A percentile compares a stretch with the other conserved stretches of the same genome.
Evolutionary conservation across 345 rosid genomes (phyloP).

Genomic region (Populus tremula): DNA sequence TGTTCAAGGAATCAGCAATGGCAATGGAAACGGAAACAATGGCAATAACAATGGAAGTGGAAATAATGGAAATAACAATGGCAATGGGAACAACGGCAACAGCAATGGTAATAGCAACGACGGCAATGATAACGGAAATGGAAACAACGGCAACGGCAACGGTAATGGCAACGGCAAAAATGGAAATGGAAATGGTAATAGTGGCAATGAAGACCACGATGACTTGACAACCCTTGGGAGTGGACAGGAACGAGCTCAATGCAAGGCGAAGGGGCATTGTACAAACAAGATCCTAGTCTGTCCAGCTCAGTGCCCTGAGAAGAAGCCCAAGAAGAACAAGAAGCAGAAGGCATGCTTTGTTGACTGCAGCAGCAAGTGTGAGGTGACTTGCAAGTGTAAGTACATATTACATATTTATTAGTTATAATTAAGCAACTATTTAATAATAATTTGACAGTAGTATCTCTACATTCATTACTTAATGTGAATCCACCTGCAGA

Average conservation of each 20-base stretch:
- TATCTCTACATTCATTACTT: too few species aligned
- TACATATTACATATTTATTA: not conserved
- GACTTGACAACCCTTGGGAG: slow-evolving; percentile 21
- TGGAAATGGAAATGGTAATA: not conserved
- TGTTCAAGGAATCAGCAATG: slow-evolving; percentile 14
- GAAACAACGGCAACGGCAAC: slow-evolving; percentile 8
- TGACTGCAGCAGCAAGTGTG: slow-evolving; percentile 72
- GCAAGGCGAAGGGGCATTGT: slow-evolving; percentile 45
- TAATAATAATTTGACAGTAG: too few species aligned
- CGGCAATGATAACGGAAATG: slow-evolving; percentile 2
- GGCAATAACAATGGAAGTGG: slow-evolving; percentile 10
- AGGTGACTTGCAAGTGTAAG: slow-evolving; percentile 83
- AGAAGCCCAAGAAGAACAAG: slow-evolving; percentile 64
- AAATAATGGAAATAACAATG: slow-evolving; percentile 1
- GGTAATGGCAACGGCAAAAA: slow-evolving; percentile 11
- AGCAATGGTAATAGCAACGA: slow-evolving; percentile 1
- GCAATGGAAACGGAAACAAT: slow-evolving; percentile 3
- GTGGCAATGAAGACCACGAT: slow-evolving; percentile 30
- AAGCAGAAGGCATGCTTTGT: slow-evolving; percentile 64
- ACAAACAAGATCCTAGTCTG: slow-evolving; percentile 43
- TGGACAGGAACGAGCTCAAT: slow-evolving; percentile 52
- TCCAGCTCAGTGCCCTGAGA: slow-evolving; percentile 63
- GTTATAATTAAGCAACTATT: too few species aligned
- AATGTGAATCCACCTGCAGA: not conserved
- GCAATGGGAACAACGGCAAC: slow-evolving; percentile 14